Percentiles rank a stretch among this genome's conserved stretches.
These are phyloP conservation scores for Aspergillus sp. DNA, from an alignment of 2,329 filamentous ascomycete genomes.

Conservation along the genomic window DNA sequence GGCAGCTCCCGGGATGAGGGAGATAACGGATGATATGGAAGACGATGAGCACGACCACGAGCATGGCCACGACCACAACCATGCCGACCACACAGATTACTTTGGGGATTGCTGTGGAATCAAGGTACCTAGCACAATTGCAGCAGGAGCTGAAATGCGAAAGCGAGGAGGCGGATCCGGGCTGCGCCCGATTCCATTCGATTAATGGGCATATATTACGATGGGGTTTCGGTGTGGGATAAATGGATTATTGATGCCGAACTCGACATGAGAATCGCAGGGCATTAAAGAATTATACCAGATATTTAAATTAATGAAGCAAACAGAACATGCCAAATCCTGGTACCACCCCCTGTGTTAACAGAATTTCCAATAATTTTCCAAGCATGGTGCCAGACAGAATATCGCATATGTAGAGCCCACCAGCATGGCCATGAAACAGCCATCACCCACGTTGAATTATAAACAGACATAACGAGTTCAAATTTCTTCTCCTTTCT, in stretches of 20 bases:
- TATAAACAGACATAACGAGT: no score
- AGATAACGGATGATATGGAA: constrained; percentile 50
- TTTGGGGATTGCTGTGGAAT: constrained; percentile 99
- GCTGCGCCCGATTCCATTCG: constrained; percentile 59
- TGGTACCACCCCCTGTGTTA: not conserved
- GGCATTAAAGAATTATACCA: not conserved
- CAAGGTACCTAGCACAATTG: constrained; percentile 91
- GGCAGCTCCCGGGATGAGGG: constrained; percentile 75
- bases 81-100: constrained; percentile 56
- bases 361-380: no score
- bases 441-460: no score
- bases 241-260: constrained; percentile 1
- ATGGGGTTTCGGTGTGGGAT: constrained; percentile 1
- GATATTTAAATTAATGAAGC: not conserved
- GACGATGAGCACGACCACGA: constrained; percentile 62
- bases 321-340: not conserved
- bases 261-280: not conserved
- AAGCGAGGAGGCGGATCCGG: constrained; percentile 68
- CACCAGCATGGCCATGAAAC: no score
- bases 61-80: constrained; percentile 67
- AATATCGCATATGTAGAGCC: no score
- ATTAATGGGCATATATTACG: constrained; percentile 31
- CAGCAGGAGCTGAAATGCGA: constrained; percentile 83
- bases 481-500: no score
- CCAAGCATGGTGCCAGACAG: no score